Evolutionary conservation across 495 filamentous ascomycete species (phyloP).

Genomic region (Hypoxylon crocopeplum): DNA sequence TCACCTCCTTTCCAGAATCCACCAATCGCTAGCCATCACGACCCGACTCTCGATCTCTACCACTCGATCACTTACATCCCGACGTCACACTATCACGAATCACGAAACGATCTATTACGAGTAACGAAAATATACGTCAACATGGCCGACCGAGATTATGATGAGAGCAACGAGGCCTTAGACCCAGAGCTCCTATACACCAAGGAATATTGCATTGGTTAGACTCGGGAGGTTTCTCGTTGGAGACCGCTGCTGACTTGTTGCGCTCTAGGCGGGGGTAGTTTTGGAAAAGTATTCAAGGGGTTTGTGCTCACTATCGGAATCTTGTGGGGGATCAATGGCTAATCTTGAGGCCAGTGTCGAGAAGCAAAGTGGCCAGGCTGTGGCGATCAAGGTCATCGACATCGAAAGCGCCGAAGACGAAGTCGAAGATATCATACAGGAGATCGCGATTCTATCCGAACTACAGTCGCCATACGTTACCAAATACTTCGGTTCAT

Average conservation of each 20-base stretch:
- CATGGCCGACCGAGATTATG: slow-evolving; percentile 54
- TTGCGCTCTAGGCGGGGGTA: slow-evolving; percentile 69
- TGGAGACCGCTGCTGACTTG: slow-evolving; percentile 17
- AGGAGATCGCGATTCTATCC: slow-evolving; percentile 95
- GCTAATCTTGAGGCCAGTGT: slow-evolving; percentile 63
- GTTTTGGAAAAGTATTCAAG: slow-evolving; percentile 96
- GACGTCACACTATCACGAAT: slow-evolving; percentile 16
- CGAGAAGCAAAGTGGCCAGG: slow-evolving; percentile 81
- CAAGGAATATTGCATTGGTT: slow-evolving; percentile 93
- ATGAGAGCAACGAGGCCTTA: slow-evolving; percentile 55
- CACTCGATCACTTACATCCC: slow-evolving; percentile 1
- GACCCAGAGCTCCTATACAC: slow-evolving; percentile 91
- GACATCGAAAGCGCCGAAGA: slow-evolving; percentile 98
- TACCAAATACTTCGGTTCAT: slow-evolving; percentile 96
- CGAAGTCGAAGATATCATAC: slow-evolving; percentile 98
- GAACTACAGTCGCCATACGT: slow-evolving; percentile 94
- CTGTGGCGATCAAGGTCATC: slow-evolving; percentile 94
- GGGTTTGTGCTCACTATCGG: slow-evolving; percentile 61
- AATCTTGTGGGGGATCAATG: not conserved
- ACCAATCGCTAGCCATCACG: slow-evolving; percentile 22
- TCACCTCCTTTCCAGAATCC: slow-evolving; percentile 31
- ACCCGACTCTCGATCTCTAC: slow-evolving; percentile 4
- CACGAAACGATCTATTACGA: slow-evolving; percentile 29
- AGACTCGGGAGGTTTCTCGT: slow-evolving; percentile 35
- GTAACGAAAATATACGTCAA: slow-evolving; percentile 27